Evolutionary conservation across 768 basidiomycete genomes (phyloP).

Genomic region (Clavaria fumosa): DNA sequence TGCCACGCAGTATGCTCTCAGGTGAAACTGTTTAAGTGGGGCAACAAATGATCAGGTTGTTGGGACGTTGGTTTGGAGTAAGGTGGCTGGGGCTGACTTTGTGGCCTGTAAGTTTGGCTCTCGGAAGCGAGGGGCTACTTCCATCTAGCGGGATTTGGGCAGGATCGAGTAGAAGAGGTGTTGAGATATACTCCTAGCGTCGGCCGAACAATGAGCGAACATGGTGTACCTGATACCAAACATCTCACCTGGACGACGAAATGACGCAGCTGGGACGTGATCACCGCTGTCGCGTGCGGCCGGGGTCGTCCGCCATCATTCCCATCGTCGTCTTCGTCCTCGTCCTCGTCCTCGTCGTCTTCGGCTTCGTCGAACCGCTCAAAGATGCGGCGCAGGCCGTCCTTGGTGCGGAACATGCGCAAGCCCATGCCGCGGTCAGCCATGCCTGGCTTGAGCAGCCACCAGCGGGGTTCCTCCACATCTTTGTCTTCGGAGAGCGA

Average conservation of each 20-base stretch:
- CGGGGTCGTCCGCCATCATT: conserved; percentile 37
- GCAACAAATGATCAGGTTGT: neutral
- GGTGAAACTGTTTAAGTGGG: conserved; percentile 74
- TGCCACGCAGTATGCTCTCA: conserved; percentile 76
- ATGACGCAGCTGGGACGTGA: conserved; percentile 80
- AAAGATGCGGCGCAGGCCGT: conserved; percentile 58
- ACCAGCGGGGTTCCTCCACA: too few relatives aligned
- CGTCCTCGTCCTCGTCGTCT: conserved; percentile 18
- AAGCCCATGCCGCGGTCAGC: conserved; percentile 94
- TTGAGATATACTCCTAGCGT: conserved; percentile 77
- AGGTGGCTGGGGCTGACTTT: conserved; percentile 32
- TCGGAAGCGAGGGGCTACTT: conserved; percentile 4
- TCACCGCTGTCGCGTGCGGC: conserved; percentile 57
- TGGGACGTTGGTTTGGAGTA: neutral
- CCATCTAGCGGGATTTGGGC: conserved; percentile 24
- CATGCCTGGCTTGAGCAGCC: conserved; percentile 96
- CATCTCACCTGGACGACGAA: conserved; percentile 91
- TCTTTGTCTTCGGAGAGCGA: conserved; percentile 25
- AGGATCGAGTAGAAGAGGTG: conserved; percentile 69
- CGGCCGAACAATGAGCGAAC: neutral
- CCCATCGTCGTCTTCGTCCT: conserved; percentile 21
- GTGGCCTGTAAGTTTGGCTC: conserved; percentile 26
- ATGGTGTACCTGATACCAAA: conserved; percentile 6
- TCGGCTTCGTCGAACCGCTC: conserved; percentile 59
- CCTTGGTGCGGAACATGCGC: conserved; percentile 69